Percentiles rank a stretch among this genome's conserved stretches.
Conservation (phyloP, 768 basidiomycete species). For the Clitopilus hobsonii region DNA sequence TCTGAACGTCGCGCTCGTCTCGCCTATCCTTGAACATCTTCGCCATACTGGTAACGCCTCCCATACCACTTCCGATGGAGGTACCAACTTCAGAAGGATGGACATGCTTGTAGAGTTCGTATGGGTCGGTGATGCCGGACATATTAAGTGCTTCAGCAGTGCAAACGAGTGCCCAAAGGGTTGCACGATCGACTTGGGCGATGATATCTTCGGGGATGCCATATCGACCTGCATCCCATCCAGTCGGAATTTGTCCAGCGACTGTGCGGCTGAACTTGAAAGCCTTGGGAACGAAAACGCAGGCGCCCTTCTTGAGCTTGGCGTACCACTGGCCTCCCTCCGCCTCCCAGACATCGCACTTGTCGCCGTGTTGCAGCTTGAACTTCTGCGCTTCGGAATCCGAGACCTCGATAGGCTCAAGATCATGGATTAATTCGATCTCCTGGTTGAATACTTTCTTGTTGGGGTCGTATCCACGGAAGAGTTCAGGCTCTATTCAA, state of each 20-base stretch:
- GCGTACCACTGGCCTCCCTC: conserved; percentile 96
- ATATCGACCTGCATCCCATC: conserved; percentile 95
- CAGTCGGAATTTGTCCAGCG: conserved; percentile 94
- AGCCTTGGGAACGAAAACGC: conserved; percentile 89
- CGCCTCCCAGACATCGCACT: conserved; percentile 91
- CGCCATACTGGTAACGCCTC: conserved; percentile 83
- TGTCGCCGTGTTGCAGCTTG: conserved; percentile 95
- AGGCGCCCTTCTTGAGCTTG: conserved; percentile 98
- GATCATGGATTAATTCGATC: conserved; percentile 91
- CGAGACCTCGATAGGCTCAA: conserved; percentile 93
- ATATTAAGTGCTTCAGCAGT: conserved; percentile 94
- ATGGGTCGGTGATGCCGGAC: conserved; percentile 97
- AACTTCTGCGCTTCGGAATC: conserved; percentile 90
- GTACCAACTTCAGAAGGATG: conserved; percentile 97
- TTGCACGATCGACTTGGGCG: conserved; percentile 87
- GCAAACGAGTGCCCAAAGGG: conserved; percentile 92
- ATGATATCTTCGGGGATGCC: conserved; percentile 97
- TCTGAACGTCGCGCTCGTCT: conserved; percentile 97
- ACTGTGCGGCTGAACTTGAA: conserved; percentile 93
- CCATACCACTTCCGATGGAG: conserved; percentile 95
- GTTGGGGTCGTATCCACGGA: conserved; percentile 97
- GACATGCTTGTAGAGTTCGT: conserved; percentile 94
- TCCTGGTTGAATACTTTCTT: conserved; percentile 98
- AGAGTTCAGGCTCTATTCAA: conserved; percentile 98
- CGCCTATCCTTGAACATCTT: conserved; percentile 99